Evolutionary conservation across 768 basidiomycete species (phyloP).

Genomic region (Agaricus bisporus): DNA sequence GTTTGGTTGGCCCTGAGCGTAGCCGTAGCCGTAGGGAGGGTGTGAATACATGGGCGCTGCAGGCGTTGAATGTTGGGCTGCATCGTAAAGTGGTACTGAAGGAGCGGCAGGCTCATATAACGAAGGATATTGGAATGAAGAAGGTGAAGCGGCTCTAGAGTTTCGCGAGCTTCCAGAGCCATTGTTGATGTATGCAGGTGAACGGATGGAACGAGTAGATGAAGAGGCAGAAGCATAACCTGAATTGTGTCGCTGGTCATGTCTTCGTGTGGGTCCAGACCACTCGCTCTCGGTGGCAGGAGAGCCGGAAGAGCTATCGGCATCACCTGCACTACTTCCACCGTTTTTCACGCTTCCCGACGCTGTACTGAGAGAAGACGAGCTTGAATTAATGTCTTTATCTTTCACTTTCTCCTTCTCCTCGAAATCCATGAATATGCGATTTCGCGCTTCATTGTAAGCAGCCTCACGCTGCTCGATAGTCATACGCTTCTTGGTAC

Average conservation of each 20-base stretch:
- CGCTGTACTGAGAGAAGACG: conserved; percentile 67
- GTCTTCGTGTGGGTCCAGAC: conserved; percentile 57
- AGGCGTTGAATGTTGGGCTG: conserved; percentile 31
- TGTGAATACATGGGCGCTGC: conserved; percentile 10
- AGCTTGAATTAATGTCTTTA: conserved; percentile 70
- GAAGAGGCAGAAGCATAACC: conserved; percentile 45
- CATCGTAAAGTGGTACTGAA: conserved; percentile 38
- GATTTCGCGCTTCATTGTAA: conserved; percentile 80
- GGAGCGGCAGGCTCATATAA: conserved; percentile 59
- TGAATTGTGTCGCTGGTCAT: conserved; percentile 34
- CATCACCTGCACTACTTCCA: conserved; percentile 52
- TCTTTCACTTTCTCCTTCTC: conserved; percentile 69
- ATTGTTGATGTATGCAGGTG: conserved; percentile 42
- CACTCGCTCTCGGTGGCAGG: conserved; percentile 81
- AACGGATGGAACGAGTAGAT: conserved; percentile 55
- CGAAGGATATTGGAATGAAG: conserved; percentile 64
- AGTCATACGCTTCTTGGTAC: conserved; percentile 67
- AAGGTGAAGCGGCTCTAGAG: conserved; percentile 68
- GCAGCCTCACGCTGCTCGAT: conserved; percentile 85
- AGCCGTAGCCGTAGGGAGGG: conserved; percentile 20
- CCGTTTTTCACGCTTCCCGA: conserved; percentile 46
- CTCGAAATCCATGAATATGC: conserved; percentile 83
- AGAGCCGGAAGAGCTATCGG: conserved; percentile 64
- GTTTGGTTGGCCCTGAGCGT: conserved; percentile 30
- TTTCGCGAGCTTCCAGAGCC: conserved; percentile 61